Base-by-base conservation (phyloP, 2,329 filamentous ascomycete genomes). In the Penicillium sp. region DNA sequence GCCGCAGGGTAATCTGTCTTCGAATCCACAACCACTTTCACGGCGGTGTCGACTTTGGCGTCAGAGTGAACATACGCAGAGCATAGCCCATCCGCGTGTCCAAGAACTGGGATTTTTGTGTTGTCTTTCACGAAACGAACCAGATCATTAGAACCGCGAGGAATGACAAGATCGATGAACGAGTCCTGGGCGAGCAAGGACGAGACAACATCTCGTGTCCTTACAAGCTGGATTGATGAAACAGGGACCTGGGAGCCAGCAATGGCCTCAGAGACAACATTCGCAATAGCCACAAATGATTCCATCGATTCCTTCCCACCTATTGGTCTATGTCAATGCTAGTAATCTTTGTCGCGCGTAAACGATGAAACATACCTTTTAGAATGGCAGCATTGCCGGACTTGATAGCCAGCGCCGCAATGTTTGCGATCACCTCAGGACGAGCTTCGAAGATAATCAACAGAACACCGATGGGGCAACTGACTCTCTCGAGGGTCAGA, bases 391-490 rank as follows among this genome's bases (percentile, higher is more conserved):
- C 89, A 73, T 99, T 99, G 65, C 91, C 94, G 10, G 93, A 97
- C 73, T 99, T 99, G 74, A 99, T 90, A 30, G 94, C 92, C 20
- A 99, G 81, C 3, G 92, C 90, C 56, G 94, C 91, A 67, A 99
- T 97, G 73, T 99, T 99, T 68, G 93, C 94, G 68, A 99, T 97
- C 59, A 99, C 94, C 75, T 99, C 94, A 6, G 94, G 94, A 7
- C 94, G 88, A 29, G 94, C 94, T 76, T 99, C 94, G 68, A 99
- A 99, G 68, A 99, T 97, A 75, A 99, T 94, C 61, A 99, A 83
- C 34, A 99, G 84, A n/a, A 97, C 92, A 53, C 94, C 94, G 62
- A 99, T 97, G 5, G 94, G 94, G 69, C 91, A 96, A 33, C 90
- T 91, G 40, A 96, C 89, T 56, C 92, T 86, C 69, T 96, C 91